A percentile compares a stretch with the other conserved stretches of the same genome.
These are phyloP conservation scores for Punica granatum DNA, from an alignment of 345 rosid genomes.

Conservation along the genomic window DNA sequence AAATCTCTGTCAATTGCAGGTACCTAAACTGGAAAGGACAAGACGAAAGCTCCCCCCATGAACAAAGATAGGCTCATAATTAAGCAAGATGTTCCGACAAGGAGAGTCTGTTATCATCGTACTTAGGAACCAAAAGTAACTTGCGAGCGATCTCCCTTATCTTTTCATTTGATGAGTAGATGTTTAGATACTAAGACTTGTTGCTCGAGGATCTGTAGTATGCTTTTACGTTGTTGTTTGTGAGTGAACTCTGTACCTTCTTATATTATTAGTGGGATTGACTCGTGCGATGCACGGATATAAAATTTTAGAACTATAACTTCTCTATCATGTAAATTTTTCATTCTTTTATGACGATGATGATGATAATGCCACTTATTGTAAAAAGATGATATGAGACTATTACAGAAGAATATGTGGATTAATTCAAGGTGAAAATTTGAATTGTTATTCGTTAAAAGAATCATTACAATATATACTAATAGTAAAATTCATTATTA, in stretches of 20 bases:
- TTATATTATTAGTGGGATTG: no score
- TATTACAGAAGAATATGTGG: no score
- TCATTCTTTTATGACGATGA: no score
- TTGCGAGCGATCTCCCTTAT: background rate
- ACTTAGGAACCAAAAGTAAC: constrained; percentile 86
- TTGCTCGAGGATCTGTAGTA: background rate
- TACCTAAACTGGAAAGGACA: constrained; percentile 94
- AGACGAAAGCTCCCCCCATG: constrained; percentile 90
- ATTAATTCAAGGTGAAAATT: no score
- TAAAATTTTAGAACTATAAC: no score
- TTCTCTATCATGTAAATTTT: no score
- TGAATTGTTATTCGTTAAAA: no score
- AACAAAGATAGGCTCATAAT: constrained; percentile 95
- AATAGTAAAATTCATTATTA: no score
- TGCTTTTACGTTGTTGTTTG: background rate
- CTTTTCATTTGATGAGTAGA: background rate
- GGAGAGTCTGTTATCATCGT: constrained; percentile 98
- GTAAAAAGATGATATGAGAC: no score
- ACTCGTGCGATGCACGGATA: no score
- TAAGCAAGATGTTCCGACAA: constrained; percentile 94
- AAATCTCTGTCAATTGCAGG: constrained; percentile 32
- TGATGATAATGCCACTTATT: no score
- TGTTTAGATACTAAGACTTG: background rate
- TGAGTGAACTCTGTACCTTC: background rate
- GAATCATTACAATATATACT: no score